Evolutionary conservation across 148 eudicot genomes (phyloP).

Genomic region (Euryodendron excelsum): DNA sequence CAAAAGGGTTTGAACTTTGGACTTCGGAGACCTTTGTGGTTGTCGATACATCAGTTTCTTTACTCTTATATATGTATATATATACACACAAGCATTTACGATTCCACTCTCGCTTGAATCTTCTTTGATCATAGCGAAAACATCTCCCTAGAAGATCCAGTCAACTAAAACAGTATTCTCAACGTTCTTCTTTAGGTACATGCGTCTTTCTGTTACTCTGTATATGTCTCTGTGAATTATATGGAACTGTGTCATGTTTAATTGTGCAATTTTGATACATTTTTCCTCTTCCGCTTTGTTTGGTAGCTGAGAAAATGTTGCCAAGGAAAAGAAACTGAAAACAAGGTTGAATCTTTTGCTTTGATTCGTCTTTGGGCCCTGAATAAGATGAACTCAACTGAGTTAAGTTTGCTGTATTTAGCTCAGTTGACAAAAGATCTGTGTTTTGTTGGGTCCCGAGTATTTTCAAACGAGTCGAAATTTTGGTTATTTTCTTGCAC

Average conservation of each 20-base stretch:
- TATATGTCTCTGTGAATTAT: no score
- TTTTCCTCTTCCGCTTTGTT: neutral
- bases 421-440: neutral
- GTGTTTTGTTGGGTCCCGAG: no score
- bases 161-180: neutral
- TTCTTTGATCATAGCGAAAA: slow-evolving; percentile 14
- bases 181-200: neutral
- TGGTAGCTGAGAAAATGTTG: neutral
- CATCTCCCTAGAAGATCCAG: neutral
- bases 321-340: no score
- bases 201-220: no score
- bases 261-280: neutral
- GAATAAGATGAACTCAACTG: neutral
- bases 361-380: neutral
- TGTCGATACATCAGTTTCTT: neutral
- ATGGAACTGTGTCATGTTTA: neutral
- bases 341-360: neutral
- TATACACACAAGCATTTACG: no score
- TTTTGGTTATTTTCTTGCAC: neutral
- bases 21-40: no score
- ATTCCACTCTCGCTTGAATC: slow-evolving; percentile 9
- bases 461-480: no score
- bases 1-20: no score
- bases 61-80: no score
- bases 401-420: neutral